Evolutionary conservation across 78 protist genomes (phyloP), one percentile per base, ranked within the genome.

Genomic region (Dictyostelium purpureum): DNA sequence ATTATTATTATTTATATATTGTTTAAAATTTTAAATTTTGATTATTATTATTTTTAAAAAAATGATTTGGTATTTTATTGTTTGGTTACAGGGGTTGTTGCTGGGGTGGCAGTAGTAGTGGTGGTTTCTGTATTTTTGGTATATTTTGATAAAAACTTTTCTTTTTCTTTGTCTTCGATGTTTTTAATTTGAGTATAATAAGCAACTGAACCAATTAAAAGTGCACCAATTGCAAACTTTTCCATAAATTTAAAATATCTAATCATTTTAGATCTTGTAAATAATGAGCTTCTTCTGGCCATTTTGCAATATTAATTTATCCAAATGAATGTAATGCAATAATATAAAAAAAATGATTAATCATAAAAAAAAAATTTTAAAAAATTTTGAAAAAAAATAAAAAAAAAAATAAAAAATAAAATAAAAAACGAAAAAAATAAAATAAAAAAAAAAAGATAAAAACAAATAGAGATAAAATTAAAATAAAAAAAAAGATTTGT

Each of bases 201-300:
- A 5, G 7, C 47, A 0, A 73, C 37, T 73, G 85, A 10, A 28
- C 73, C 85, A 47, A 78, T 19, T 18, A 65, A 10, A 6, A 78
- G 3, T 43, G 85, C 14, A 24, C n/a, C 37, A 26, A 42, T 52
- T 28, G 85, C 85, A 26, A 67, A 6, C 37, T 78, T 78, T 51
- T 78, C 49, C 37, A 42, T 28, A 26, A 52, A 40, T 78, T 54
- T 49, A 14, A 67, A 19, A 28, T 78, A 78, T 78, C 51, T 78
- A 5, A 78, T 52, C 67, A 52, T 63, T 78, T 78, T 78, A 42
- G 51, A 43, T 78, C 75, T 63, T 4, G 73, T 78, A 28, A 66
- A 78, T 19, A 78, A 43, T 11, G 73, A 67, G 28, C 73, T 78
- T 78, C 75, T 63, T 28, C 85, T n/a, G n/a, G n/a, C n/a, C n/a